phyloP scores from a whole-genome alignment of 2,329 filamentous ascomycete genomes.

The Neocucurbitaria cava region DNA sequence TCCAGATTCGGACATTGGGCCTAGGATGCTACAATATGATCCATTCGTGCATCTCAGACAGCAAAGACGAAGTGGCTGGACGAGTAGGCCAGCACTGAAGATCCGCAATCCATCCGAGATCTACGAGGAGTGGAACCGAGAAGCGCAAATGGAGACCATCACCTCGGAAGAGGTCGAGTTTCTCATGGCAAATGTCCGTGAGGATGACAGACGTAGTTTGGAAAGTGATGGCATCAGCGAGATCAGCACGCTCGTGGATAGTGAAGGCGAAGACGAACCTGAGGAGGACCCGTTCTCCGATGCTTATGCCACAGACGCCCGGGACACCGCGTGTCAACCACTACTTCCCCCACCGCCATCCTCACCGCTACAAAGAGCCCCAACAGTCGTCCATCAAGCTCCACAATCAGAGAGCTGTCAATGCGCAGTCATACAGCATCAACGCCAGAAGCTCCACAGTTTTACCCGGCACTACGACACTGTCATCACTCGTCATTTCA shows the following conservation, averaged over 20 bases:
- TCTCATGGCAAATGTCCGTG: slow-evolving; percentile 6
- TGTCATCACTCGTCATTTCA: slow-evolving; percentile 17
- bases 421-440: slow-evolving; percentile 24
- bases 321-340: slow-evolving; percentile 7
- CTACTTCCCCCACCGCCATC: background rate
- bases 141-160: slow-evolving; percentile 12
- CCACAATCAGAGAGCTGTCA: slow-evolving; percentile 12
- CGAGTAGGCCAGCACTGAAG: slow-evolving; percentile 13
- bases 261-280: slow-evolving; percentile 4
- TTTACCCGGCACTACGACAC: background rate
- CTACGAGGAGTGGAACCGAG: slow-evolving; percentile 24
- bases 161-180: slow-evolving; percentile 13
- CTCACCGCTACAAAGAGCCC: background rate
- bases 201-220: slow-evolving; percentile 10
- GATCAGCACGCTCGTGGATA: slow-evolving; percentile 28
- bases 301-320: background rate
- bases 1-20: slow-evolving; percentile 5
- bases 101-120: slow-evolving; percentile 34
- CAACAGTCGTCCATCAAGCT: background rate
- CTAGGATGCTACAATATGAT: slow-evolving; percentile 15
- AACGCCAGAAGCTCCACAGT: slow-evolving; percentile 10
- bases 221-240: slow-evolving; percentile 25
- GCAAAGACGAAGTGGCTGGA: background rate
- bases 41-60: slow-evolving; percentile 34
- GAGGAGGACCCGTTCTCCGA: slow-evolving; percentile 5